Evolutionary conservation across 441 rosid species (phyloP).

Genomic region (Jatropha multifida): DNA sequence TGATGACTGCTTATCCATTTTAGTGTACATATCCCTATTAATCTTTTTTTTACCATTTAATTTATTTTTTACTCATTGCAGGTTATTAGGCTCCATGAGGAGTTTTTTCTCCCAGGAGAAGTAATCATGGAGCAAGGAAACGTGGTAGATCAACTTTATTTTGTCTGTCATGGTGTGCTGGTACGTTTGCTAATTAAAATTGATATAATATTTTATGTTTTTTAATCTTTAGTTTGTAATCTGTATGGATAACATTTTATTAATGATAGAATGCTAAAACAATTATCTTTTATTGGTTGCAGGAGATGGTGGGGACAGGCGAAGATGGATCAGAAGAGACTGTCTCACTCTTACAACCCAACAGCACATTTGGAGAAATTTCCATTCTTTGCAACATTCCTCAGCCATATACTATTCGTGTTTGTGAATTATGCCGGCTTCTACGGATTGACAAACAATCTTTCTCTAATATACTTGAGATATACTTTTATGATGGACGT

Average conservation of each 20-base stretch:
- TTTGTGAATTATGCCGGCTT: conserved; percentile 67
- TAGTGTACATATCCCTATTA: neutral
- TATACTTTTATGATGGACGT: conserved; percentile 86
- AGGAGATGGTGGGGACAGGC: conserved; percentile 69
- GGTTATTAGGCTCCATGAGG: conserved; percentile 89
- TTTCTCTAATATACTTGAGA: conserved; percentile 75
- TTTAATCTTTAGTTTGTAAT: neutral
- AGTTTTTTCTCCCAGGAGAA: conserved; percentile 96
- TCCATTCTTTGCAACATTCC: conserved; percentile 95
- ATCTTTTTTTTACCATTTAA: neutral
- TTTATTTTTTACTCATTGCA: conserved; percentile 26
- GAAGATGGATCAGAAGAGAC: conserved; percentile 76
- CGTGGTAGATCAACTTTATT: conserved; percentile 90
- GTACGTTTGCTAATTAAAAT: conserved; percentile 39
- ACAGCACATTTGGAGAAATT: conserved; percentile 80
- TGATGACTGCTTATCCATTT: conserved; percentile 5
- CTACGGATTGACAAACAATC: conserved; percentile 90
- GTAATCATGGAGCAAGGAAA: conserved; percentile 87
- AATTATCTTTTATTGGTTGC: conserved; percentile 12
- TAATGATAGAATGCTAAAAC: neutral
- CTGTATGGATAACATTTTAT: neutral
- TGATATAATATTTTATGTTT: neutral
- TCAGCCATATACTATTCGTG: conserved; percentile 82
- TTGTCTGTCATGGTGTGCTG: conserved; percentile 85
- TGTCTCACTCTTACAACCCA: conserved; percentile 47